These are phyloP conservation scores for Ulota crispa DNA, from an alignment of 225 moss, liverwort and hornwort genomes.

Conservation along the genomic window DNA sequence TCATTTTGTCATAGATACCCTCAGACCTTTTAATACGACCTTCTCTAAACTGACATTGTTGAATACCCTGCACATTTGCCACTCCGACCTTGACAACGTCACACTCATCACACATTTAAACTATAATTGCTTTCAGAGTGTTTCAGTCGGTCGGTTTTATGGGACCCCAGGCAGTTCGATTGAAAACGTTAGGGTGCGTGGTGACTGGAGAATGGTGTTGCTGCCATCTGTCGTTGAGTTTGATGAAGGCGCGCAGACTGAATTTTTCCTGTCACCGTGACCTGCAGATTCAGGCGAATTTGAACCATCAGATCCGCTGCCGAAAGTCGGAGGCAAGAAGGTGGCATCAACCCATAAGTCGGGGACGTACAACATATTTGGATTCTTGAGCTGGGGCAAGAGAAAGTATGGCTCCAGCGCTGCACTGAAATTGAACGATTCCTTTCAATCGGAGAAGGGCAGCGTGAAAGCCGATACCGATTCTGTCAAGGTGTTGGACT, in stretches of 20 bases:
- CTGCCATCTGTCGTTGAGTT: neutral
- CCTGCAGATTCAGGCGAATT: constrained; percentile 39
- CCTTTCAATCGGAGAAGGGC: constrained; percentile 38
- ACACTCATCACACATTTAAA: neutral
- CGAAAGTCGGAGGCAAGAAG: constrained; percentile 34
- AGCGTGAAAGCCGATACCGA: constrained; percentile 38
- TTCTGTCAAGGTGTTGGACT: constrained; percentile 57
- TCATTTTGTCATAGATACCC: neutral
- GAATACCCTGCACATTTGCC: neutral
- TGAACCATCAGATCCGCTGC: constrained; percentile 31
- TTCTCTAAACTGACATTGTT: neutral
- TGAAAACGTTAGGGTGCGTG: neutral
- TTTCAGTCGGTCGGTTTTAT: neutral
- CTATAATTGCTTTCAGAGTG: neutral
- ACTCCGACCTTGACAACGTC: neutral
- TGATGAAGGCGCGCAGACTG: neutral
- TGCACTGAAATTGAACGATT: constrained; percentile 31
- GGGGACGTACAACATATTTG: constrained; percentile 50
- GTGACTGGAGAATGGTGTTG: neutral
- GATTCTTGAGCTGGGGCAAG: constrained; percentile 51
- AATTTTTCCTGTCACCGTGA: neutral
- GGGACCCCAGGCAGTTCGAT: neutral
- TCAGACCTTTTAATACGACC: neutral
- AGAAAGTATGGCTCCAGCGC: constrained; percentile 20
- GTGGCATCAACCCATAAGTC: constrained; percentile 34